Evolutionary conservation across 768 basidiomycete species (phyloP), one percentile per base, ranked within the genome.

Genomic region (Candolleomyces eurysporus): DNA sequence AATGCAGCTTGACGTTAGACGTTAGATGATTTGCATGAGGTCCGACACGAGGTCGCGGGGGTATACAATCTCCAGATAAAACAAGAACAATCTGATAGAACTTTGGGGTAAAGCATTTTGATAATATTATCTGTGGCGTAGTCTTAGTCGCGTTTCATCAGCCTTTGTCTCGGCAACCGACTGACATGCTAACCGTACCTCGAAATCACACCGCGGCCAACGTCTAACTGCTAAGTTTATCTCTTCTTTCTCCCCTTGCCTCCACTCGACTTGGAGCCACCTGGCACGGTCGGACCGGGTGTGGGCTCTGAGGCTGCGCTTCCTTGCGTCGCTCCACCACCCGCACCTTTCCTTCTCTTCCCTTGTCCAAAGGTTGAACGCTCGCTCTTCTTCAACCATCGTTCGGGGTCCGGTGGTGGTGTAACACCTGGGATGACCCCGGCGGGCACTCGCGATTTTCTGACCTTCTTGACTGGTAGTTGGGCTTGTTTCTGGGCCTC

Each of bases 351-450:
- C 65, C 82, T 83, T 71, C 84, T 79, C 69, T 74, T 84, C 46
- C 81, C 80, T 57, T 79, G 77, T 17, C 78, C 78, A 70, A 83
- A 85, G 30, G 79, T 83, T 14, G 88, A 82, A 53, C 91, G 79
- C 71, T 92, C 90, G 57, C 84, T 89, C 78, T 92, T 94, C 84
- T 94, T 94, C 62, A 94, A 71, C 92, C 92, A 94, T 63, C 92
- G 78, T 72, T 94, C 92, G 26, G 92, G 91, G 75, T 94, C 92
- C 36, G 92, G 92, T 17, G 86, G 81, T 31, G 91, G 91, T 4
- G 91, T 92, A 13, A 91, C 85, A 19, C 92, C 91, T 17, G 86
- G 89, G 26, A 86, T 73, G 21, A 93, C 88, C n/a, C 89, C 88
- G 58, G 83, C 79, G 14, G 92, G 91, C 17, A 93, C 80, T 69